Evolutionary conservation across 768 basidiomycete genomes (phyloP), one percentile per base, ranked within the genome.

Genomic region (Leccinum incarnatum): DNA sequence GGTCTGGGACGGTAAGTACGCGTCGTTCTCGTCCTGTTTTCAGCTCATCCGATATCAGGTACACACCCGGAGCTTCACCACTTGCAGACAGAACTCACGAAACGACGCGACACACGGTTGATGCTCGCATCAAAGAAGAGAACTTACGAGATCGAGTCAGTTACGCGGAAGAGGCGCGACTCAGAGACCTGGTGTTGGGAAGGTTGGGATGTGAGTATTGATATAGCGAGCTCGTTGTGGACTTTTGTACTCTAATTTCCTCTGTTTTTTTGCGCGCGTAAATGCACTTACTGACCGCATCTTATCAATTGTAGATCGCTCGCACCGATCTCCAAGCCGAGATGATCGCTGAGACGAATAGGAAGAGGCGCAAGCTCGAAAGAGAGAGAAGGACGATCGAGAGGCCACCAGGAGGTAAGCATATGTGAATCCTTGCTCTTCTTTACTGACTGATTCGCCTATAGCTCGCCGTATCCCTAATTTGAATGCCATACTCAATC

Each of bases 261-360:
- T 34, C 9, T 11, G 19, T 51, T 40, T 55, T 42, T 46, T 51
- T 40, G 46, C 40, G 5, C 53, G 32, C 49, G 37, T 55, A 46
- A 37, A 50, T 52, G 7, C 51, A 62, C 36, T 49, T 54, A 14
- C 57, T 62, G 23, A 69, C 15, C 47, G 6, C 34, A 21, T 32
- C 9, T 36, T 57, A 21, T 19, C 48, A 6, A 45, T 23, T 51
- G 27, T 68, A 95, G 93, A 74, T 87, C 58, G 79, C 89, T 25
- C 81, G 89, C 53, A 90, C 93, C 64, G 85, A 88, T 51, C 74
- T 95, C 12, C 90, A 95, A 67, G 89, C 83, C 2, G 87, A 89
- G 14, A 91, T 96, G 86, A 89, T 95, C 56, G 85, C 95, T 0
- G 91, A 95, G 65, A 88, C 90, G 6, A 95, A 92, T 71, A 79